Percentiles rank a stretch among this genome's conserved stretches.
Evolutionary conservation across 1,284 basidiomycete species (phyloP).

Genomic region (Coniferiporia weirii): DNA sequence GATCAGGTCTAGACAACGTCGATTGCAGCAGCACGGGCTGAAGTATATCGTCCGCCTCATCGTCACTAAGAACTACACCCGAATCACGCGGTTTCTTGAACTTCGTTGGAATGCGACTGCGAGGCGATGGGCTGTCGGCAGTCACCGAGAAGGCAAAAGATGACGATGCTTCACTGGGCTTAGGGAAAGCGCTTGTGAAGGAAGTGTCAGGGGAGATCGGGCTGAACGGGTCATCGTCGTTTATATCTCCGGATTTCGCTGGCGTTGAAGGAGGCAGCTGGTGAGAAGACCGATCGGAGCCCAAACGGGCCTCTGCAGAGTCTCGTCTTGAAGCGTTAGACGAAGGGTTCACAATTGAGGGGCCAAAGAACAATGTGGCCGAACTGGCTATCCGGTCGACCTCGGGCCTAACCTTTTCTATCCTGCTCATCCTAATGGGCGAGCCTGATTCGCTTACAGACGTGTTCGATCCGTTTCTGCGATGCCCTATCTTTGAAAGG

Average conservation of each 20-base stretch:
- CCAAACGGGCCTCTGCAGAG: conserved; percentile 6
- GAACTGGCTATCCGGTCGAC: conserved; percentile 32
- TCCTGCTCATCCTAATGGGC: neutral
- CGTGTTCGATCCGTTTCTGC: conserved; percentile 20
- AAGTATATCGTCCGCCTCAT: conserved; percentile 37
- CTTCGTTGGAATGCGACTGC: conserved; percentile 55
- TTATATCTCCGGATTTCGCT: conserved; percentile 23
- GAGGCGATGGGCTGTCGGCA: conserved; percentile 47
- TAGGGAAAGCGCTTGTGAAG: conserved; percentile 13
- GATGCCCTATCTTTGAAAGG: conserved; percentile 26
- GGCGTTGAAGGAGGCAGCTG: conserved; percentile 22
- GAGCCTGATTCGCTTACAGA: conserved; percentile 18
- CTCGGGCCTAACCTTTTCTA: conserved; percentile 11
- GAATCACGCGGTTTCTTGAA: conserved; percentile 63
- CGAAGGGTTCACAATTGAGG: conserved; percentile 38
- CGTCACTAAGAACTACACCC: conserved; percentile 55
- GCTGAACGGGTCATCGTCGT: conserved; percentile 8
- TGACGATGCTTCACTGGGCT: conserved; percentile 22
- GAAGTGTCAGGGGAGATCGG: conserved; percentile 5
- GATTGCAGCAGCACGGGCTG: neutral
- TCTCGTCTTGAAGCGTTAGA: conserved; percentile 27
- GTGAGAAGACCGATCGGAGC: conserved; percentile 20
- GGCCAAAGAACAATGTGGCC: conserved; percentile 70
- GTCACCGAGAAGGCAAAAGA: conserved; percentile 55
- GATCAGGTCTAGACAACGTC: conserved; percentile 7